Evolutionary conservation across 1,284 basidiomycete species (phyloP), one percentile per base, ranked within the genome.

Genomic region (Puccinia triticina): DNA sequence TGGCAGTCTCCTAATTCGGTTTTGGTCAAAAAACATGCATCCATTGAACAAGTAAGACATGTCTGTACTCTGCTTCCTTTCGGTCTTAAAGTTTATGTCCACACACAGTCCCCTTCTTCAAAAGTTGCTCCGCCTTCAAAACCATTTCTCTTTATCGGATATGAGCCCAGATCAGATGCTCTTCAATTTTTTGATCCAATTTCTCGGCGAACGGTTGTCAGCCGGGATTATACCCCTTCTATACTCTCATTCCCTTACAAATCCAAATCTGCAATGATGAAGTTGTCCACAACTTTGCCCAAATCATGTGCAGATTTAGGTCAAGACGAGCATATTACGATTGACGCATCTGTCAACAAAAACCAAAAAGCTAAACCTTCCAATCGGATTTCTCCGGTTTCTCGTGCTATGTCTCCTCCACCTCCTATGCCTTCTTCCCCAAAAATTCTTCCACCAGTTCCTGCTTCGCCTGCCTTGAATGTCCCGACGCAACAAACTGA

Each of bases 151-250:
- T 77, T 32, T 66, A 32, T 77, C 18, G 57, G 57, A 0, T 77
- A 46, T 66, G 75, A 77, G 40, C 29, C 26, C 29, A 40, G 29
- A 12, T 77, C 75, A 4, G 48, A 77, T 77, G 57, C 75, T n/a
- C 23, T 61, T 12, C 37, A 59, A n/a, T 77, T 77, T 40, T 77
- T 77, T 21, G 32, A 77, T 34, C 43, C 61, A 2, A 40, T 23
- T 32, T 40, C 29, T 21, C 55, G 59, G 11, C 32, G 23, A 11
- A 66, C 66, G 4, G 43, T 77, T 7, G 66, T 77, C 37, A 77
- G 75, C 46, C 26, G 75, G 16, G 75, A 77, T 32, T 77, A 66
- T 37, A 59, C 40, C 2, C 55, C 55, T 8, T 37, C 59, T 8
- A 26, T 23, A 18, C 18, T 66, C 1, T 40, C 32, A 2, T 77